A percentile compares a stretch with the other conserved stretches of the same genome.
phyloP scores from a whole-genome alignment of 2,329 filamentous ascomycete genomes.

The Botrytis elliptica region DNA sequence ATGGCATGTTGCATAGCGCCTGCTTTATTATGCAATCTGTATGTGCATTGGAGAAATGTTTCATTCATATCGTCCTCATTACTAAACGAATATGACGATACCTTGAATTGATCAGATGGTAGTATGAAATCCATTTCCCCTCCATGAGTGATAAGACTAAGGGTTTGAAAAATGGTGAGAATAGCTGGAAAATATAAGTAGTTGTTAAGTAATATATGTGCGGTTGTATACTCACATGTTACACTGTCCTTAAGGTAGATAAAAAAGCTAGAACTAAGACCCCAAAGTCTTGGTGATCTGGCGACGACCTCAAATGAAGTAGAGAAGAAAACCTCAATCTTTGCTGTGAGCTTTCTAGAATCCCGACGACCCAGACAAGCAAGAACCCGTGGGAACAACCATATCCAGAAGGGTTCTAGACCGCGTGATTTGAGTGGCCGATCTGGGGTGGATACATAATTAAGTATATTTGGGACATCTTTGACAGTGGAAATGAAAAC shows the following conservation, averaged over 20 bases:
- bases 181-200: conserved; percentile 28
- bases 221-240: conserved; percentile 30
- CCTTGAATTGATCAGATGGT: conserved; percentile 28
- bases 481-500: conserved; percentile 74
- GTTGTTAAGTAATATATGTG: conserved; percentile 1
- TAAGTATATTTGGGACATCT: conserved; percentile 70
- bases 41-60: conserved; percentile 28
- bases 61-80: conserved; percentile 12
- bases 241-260: conserved; percentile 49
- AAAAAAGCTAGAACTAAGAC: conserved; percentile 46
- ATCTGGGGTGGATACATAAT: conserved; percentile 44
- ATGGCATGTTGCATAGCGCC: conserved; percentile 34
- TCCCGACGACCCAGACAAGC: conserved; percentile 54
- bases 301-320: conserved; percentile 49
- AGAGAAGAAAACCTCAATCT: conserved; percentile 54
- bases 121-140: conserved; percentile 27
- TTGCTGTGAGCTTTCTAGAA: conserved; percentile 48
- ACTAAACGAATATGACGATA: conserved; percentile 20
- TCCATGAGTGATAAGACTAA: conserved; percentile 23
- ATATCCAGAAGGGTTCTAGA: conserved; percentile 62
- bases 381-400: conserved; percentile 60
- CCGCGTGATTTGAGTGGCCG: conserved; percentile 51
- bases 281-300: conserved; percentile 50
- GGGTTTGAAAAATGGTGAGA: conserved; percentile 31
- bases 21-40: conserved; percentile 29